Evolutionary conservation across 2,329 filamentous ascomycete species (phyloP), one percentile per base, ranked within the genome.

Genomic region (Cylindrodendrum hubeiense): DNA sequence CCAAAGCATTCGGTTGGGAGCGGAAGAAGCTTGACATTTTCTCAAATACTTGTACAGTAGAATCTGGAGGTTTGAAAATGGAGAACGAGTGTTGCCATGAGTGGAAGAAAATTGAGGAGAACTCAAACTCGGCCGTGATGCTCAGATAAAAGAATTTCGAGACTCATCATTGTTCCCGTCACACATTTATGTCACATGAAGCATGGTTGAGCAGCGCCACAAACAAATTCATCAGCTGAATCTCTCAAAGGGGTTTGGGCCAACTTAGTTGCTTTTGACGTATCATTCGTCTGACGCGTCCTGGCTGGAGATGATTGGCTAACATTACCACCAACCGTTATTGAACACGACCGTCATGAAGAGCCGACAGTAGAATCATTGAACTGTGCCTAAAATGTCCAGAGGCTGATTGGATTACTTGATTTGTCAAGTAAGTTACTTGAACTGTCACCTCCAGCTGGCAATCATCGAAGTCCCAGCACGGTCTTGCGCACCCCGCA

Each of bases 21-120:
- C 53, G 39, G 13, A 56, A 56, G n/a, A 56, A 56, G 1, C 39
- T n/a, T 1, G 53, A 56, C 53, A 56, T 56, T 19, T 39, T 10
- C 12, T 39, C 5, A 1, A n/a, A 5, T 24, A 10, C 33, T n/a
- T 37, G 19, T 4, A 8, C n/a, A 3, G 15, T 37, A 17, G 13
- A 4, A 17, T 37, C 6, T 2, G 17, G 13, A 17, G 34, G 13
- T 6, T 37, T 17, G 6, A 37, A 3, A 17, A 5, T 6, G 3
- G 34, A 37, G 34, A 17, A 17, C 12, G 17, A 5, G 12, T 17
- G 34, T 17, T 13, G 34, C 13, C 12, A 17, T 17, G 34, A 6
- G n/a, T n/a, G 17, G 13, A 37, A 37, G 34, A 37, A 37, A 17
- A 2, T 37, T 6, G 6, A 5, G 13, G 33, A 26, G 21, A 37